A percentile compares a stretch with the other conserved stretches of the same genome.
Evolutionary conservation across 805 yeast genomes (phyloP).

Genomic region (Wickerhamomyces sydowiorum): DNA sequence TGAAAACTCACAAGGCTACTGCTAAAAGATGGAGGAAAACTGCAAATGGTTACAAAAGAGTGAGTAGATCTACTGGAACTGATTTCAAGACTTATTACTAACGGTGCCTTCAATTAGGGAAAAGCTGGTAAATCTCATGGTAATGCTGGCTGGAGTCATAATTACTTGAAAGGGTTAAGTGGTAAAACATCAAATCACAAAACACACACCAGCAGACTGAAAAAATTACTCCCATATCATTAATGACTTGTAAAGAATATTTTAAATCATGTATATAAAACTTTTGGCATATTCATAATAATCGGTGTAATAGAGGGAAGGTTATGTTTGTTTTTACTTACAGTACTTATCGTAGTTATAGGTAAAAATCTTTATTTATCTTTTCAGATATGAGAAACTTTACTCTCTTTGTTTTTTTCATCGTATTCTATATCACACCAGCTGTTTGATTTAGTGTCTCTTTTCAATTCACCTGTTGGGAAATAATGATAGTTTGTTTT

Average conservation of each 20-base stretch:
- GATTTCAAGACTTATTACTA: neutral
- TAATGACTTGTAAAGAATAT: too few species aligned
- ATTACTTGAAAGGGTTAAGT: constrained; percentile 51
- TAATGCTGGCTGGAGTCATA: constrained; percentile 78
- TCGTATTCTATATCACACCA: constrained; percentile 52
- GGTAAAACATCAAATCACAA: constrained; percentile 52
- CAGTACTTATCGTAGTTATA: too few species aligned
- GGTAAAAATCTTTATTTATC: too few species aligned
- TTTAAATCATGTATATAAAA: neutral
- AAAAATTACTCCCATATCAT: constrained; percentile 37
- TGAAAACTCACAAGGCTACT: constrained; percentile 82
- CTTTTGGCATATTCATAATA: too few species aligned
- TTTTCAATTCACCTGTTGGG: constrained; percentile 61
- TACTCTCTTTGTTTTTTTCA: constrained; percentile 24
- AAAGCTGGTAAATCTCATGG: constrained; percentile 91
- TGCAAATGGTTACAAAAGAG: constrained; percentile 57
- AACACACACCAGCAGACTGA: constrained; percentile 53
- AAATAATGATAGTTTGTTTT: constrained; percentile 88
- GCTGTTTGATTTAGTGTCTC: constrained; percentile 37
- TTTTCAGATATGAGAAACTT: constrained; percentile 14
- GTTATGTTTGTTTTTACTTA: too few species aligned
- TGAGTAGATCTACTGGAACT: constrained; percentile 10
- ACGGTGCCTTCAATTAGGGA: constrained; percentile 28
- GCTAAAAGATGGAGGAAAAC: constrained; percentile 83
- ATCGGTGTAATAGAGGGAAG: too few species aligned